Percentiles rank a stretch among this genome's conserved stretches.
These are phyloP conservation scores for Carnegiea gigantea DNA, from an alignment of 179 eudicot genomes.

Conservation along the genomic window DNA sequence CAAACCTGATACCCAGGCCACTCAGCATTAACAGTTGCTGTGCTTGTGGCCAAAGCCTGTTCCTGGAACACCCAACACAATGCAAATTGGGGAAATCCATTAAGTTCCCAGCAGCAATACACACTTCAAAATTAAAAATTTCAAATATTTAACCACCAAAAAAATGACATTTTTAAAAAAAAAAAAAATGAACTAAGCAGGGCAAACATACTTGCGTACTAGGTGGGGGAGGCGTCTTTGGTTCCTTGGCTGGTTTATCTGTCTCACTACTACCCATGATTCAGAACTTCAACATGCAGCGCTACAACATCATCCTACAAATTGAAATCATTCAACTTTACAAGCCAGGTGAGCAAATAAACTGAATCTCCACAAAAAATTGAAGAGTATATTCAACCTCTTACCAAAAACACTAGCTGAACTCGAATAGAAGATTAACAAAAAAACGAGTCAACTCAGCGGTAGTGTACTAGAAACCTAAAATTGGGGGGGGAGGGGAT, in stretches of 20 bases:
- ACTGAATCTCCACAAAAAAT: not conserved
- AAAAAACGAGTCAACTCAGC: constrained; percentile 9
- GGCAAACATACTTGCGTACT: constrained; percentile 25
- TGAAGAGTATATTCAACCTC: not conserved
- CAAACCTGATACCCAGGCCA: constrained; percentile 96
- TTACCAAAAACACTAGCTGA: constrained; percentile 13
- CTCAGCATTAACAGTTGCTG: constrained; percentile 70
- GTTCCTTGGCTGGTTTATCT: constrained; percentile 69
- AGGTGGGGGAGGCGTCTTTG: constrained; percentile 57
- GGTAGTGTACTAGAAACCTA: not conserved
- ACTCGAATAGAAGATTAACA: not conserved
- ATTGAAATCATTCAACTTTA: constrained; percentile 11
- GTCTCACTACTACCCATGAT: constrained; percentile 82
- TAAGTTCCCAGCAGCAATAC: constrained; percentile 6
- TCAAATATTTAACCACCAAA: not conserved
- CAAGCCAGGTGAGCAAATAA: constrained; percentile 2
- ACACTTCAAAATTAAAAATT: not conserved
- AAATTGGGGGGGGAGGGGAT: not conserved
- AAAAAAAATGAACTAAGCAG: not conserved
- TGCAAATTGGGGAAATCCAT: no score
- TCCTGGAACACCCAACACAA: constrained; percentile 42
- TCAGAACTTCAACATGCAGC: constrained; percentile 28
- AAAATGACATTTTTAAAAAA: not conserved
- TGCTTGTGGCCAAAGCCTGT: constrained; percentile 55
- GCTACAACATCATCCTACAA: constrained; percentile 37